Conservation (phyloP, 2,329 filamentous ascomycete species). For the Cadophora luteo-olivacea region DNA sequence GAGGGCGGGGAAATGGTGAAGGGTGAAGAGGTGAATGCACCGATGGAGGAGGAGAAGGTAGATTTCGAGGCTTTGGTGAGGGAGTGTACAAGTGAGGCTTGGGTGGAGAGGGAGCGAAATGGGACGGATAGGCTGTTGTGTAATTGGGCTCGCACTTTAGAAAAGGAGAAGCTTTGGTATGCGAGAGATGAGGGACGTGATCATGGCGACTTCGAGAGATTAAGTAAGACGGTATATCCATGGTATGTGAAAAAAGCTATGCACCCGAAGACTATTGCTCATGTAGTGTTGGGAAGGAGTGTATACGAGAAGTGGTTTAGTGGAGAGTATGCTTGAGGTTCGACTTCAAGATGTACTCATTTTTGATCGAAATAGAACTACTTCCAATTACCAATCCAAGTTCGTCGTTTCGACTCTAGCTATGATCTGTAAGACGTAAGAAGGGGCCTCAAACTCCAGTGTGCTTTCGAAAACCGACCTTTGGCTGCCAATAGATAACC, state of each 20-base stretch:
- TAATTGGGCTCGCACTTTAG: slow-evolving; percentile 16
- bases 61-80: neutral
- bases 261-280: slow-evolving; percentile 27
- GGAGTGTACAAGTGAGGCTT: neutral
- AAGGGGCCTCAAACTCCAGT: too few relatives aligned
- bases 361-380: too few relatives aligned
- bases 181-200: neutral
- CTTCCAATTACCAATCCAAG: too few relatives aligned
- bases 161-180: neutral
- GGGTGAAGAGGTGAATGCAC: neutral
- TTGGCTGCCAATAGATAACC: too few relatives aligned
- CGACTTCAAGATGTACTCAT: too few relatives aligned
- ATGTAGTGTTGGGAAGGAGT: slow-evolving; percentile 17
- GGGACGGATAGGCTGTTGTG: slow-evolving; percentile 12
- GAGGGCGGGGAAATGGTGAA: slow-evolving; percentile 5
- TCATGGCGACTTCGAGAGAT: neutral
- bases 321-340: slow-evolving; percentile 20
- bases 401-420: too few relatives aligned
- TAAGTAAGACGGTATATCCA: slow-evolving; percentile 19
- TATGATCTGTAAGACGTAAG: too few relatives aligned
- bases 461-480: too few relatives aligned
- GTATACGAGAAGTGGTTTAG: slow-evolving; percentile 20
- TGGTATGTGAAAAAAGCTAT: slow-evolving; percentile 27
- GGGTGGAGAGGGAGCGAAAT: neutral
- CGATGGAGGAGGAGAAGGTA: neutral